Evolutionary conservation across 768 basidiomycete species (phyloP).

Genomic region (Cystofilobasidium macerans): DNA sequence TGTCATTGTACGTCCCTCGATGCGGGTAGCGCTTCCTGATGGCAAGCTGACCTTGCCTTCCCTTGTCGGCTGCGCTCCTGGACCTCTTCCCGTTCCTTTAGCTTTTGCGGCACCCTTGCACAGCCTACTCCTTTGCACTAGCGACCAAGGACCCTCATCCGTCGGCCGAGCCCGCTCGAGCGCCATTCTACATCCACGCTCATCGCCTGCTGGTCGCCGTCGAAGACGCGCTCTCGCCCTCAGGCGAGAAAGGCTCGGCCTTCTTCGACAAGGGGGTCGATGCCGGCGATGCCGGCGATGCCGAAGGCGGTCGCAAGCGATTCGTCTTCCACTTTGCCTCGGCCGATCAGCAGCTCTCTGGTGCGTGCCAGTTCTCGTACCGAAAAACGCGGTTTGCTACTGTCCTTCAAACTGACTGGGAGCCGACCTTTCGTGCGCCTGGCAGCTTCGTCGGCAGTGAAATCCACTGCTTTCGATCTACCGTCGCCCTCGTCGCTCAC

Average conservation of each 20-base stretch:
- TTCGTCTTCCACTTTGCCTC: not conserved
- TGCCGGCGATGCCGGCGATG: not conserved
- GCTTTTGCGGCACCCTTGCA: not conserved
- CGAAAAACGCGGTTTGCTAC: not conserved
- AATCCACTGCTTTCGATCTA: not conserved
- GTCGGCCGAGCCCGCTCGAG: conserved; percentile 1
- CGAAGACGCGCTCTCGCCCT: not conserved
- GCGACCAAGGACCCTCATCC: conserved; percentile 9
- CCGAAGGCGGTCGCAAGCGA: not conserved
- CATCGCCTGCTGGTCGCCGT: not conserved
- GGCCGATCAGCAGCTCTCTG: not conserved
- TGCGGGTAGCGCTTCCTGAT: too few relatives aligned
- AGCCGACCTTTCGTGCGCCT: not conserved
- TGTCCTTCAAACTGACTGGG: not conserved
- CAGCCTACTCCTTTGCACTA: conserved; percentile 7
- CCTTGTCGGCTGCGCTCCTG: too few relatives aligned
- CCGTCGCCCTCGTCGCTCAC: not conserved
- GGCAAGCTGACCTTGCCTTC: not conserved
- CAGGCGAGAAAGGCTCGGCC: not conserved
- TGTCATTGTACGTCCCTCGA: not conserved
- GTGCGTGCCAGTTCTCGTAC: not conserved
- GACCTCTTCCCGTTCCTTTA: not conserved
- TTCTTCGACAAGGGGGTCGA: conserved; percentile 3
- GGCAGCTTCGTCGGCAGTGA: not conserved
- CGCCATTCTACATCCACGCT: conserved; percentile 11